Evolutionary conservation across 495 filamentous ascomycete species (phyloP), one percentile per base, ranked within the genome.

Genomic region (Penicillium robsamsonii): DNA sequence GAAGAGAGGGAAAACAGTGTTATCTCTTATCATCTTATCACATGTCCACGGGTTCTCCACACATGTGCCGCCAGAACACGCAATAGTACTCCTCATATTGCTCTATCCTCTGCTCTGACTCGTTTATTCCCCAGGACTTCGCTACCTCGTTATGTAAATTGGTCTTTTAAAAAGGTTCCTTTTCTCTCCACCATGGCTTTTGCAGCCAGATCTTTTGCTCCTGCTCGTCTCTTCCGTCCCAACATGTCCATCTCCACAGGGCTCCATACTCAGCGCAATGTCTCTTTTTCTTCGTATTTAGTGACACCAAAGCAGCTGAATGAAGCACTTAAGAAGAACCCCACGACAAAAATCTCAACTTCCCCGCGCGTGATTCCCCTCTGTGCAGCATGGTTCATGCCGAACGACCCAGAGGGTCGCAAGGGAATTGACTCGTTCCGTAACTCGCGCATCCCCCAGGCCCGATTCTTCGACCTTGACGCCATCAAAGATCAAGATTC

Each of bases 381-480:
- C 48, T 97, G 90, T 68, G 94, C 92, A 37, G 83, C 90, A 31
- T 98, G 94, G 94, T 97, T 96, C 65, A 82, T 98, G 62, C 94
- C 95, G 38, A 97, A 96, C 75, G 91, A 94, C 57, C 79, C 82
- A 13, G 69, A 84, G 56, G 79, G 84, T 22, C 88, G 91, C 56
- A 92, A 80, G 53, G 95, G 95, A 46, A 76, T 81, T 59, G 75
- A 89, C 40, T 84, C 86, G 55, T 97, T 92, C 79, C 79, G 80
- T 55, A 77, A 87, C 62, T 80, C 81, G 60, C 88, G 89, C 43
- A 92, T 98, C 57, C 92, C 93, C 0, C 81, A 82, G 57, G 85
- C 94, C 2, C 86, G 92, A n/a, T 98, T 97, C 82, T 98, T 98
- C 70, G 90, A 97, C 71, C 79, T 98, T 22, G 95, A 98, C 72